Conservation (phyloP, 495 filamentous ascomycete species). For the Lepraria neglecta region DNA sequence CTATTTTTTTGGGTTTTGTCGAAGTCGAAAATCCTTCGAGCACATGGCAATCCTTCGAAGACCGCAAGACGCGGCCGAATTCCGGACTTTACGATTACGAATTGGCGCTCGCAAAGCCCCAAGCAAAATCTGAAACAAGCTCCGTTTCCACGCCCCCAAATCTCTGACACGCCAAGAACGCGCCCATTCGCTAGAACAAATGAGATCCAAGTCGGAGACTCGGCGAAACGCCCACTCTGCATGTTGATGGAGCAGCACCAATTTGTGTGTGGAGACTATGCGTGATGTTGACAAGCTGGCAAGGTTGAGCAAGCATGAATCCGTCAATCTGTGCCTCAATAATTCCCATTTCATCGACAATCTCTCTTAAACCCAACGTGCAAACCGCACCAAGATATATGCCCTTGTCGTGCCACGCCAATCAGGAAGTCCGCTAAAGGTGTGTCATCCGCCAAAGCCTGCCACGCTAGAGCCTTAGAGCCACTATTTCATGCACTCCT, state of each 20-base stretch:
- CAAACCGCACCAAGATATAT: background rate
- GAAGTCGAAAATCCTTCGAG: too few relatives aligned
- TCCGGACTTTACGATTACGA: too few relatives aligned
- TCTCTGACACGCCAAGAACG: background rate
- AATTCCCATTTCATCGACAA: background rate
- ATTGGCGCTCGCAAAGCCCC: background rate
- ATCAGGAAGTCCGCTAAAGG: slow-evolving; percentile 1
- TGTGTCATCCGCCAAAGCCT: background rate
- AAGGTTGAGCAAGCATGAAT: too few relatives aligned
- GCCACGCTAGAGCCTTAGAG: background rate
- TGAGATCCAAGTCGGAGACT: too few relatives aligned
- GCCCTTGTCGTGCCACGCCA: slow-evolving; percentile 4
- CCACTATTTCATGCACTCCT: slow-evolving; percentile 3
- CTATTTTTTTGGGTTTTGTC: too few relatives aligned
- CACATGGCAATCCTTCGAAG: too few relatives aligned
- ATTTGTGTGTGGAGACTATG: too few relatives aligned
- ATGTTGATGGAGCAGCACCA: background rate
- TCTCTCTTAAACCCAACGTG: too few relatives aligned
- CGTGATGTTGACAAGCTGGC: too few relatives aligned
- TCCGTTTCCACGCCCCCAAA: slow-evolving; percentile 2
- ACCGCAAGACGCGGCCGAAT: too few relatives aligned
- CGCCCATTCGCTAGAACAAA: too few relatives aligned
- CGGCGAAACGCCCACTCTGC: background rate
- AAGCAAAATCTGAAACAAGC: slow-evolving; percentile 4
- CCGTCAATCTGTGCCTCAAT: background rate